Percentiles rank a stretch among this genome's conserved stretches.
These are phyloP conservation scores for Tulasnella sp. DNA, from an alignment of 768 basidiomycete genomes.

Conservation along the genomic window DNA sequence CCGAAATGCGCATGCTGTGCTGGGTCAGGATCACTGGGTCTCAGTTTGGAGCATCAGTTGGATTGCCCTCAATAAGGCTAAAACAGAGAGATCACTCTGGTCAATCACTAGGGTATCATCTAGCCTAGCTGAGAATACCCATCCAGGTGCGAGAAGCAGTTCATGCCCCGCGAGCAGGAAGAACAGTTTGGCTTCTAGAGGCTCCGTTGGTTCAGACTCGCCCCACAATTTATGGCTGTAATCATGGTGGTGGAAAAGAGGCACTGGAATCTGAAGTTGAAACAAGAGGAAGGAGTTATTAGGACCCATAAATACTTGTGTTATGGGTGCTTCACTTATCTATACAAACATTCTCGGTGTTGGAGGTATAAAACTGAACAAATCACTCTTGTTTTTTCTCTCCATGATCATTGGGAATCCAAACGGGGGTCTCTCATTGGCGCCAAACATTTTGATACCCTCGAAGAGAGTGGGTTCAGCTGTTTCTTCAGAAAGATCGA, in stretches of 20 bases:
- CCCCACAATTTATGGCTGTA: slow-evolving; percentile 23
- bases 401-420: slow-evolving; percentile 33
- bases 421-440: slow-evolving; percentile 32
- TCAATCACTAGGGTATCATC: slow-evolving; percentile 17
- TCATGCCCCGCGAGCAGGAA: slow-evolving; percentile 45
- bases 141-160: slow-evolving; percentile 55
- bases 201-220: slow-evolving; percentile 30
- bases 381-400: slow-evolving; percentile 22
- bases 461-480: slow-evolving; percentile 19
- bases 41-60: not conserved
- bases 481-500: slow-evolving; percentile 40
- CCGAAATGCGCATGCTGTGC: slow-evolving; percentile 26
- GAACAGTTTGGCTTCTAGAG: slow-evolving; percentile 53
- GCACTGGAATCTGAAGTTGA: slow-evolving; percentile 42
- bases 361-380: slow-evolving; percentile 65
- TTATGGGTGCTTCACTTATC: slow-evolving; percentile 41
- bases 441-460: slow-evolving; percentile 26
- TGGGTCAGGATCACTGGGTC: not conserved
- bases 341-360: slow-evolving; percentile 77
- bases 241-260: slow-evolving; percentile 47
- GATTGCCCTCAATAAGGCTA: slow-evolving; percentile 17
- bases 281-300: not conserved
- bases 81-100: not conserved
- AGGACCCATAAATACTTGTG: no score
- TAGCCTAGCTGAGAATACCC: slow-evolving; percentile 28